These are phyloP conservation scores for Gossypium gossypioides DNA, from an alignment of 441 rosid species.

Conservation along the genomic window DNA sequence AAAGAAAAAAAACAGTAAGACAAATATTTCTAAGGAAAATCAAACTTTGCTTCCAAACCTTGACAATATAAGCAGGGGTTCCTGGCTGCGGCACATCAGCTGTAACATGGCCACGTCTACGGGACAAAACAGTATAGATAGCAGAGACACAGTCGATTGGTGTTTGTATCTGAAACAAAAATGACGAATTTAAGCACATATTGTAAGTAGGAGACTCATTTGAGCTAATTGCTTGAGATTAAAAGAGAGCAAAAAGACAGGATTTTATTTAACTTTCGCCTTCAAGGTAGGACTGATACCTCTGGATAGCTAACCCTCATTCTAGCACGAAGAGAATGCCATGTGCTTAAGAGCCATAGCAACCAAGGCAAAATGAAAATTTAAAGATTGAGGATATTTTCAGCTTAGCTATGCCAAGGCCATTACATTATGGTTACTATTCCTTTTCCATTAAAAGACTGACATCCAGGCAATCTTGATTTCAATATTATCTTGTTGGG, in stretches of 20 bases:
- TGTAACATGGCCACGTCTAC: constrained; percentile 97
- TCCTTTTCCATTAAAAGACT: neutral
- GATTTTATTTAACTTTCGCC: neutral
- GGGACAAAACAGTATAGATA: constrained; percentile 82
- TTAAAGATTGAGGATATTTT: neutral
- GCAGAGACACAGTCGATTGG: constrained; percentile 94
- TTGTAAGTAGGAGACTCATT: neutral
- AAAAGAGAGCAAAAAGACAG: neutral
- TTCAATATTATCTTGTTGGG: neutral
- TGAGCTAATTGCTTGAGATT: neutral
- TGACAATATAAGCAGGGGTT: constrained; percentile 85
- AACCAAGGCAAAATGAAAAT: neutral
- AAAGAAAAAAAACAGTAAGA: neutral
- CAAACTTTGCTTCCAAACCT: constrained; percentile 37
- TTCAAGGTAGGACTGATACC: neutral
- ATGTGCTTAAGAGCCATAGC: neutral
- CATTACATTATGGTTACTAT: neutral
- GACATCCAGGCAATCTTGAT: neutral
- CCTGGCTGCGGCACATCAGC: constrained; percentile 98
- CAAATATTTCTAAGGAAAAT: constrained; percentile 7
- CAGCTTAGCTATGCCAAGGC: neutral
- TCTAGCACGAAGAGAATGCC: neutral
- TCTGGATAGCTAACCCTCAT: neutral
- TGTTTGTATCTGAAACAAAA: constrained; percentile 72
- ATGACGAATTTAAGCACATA: constrained; percentile 5